Base-by-base conservation (phyloP, 2,329 filamentous ascomycete genomes). In the Hypomyces rosellus region DNA sequence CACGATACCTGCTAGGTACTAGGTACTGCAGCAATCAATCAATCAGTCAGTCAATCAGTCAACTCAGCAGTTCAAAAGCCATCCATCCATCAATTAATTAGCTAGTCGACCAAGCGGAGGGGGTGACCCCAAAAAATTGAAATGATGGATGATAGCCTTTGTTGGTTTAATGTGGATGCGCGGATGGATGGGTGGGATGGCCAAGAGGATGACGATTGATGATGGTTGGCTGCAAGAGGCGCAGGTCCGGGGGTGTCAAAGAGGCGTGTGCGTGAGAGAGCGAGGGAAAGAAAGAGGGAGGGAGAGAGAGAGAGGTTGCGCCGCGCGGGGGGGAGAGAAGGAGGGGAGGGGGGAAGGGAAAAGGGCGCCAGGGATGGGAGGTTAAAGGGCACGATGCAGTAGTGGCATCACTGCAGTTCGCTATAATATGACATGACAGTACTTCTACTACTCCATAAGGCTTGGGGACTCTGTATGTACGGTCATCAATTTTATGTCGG, bases 181-280 rank as follows among this genome's bases (percentile, higher is more conserved):
- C 57, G 56, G 56, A 60, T 61, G 54, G 61, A 59, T 7, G 25
- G 25, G 9, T 30, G 9, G 50, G 37, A 50, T 47, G 45, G 25
- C 9, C 45, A 49, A 53, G 49, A 59, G 57, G 62, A 65, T 66
- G 62, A 64, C 63, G 64, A 59, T 54, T 57, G 53, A 59, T 63
- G 62, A 62, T 65, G 64, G 64, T 65, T 65, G 64, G 64, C 56
- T 59, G 57, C 55, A 52, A 64, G 25, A 63, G 62, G 58, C 63
- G 60, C 63, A 34, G 49, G 36, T 38, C 16, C 16, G 36, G 36
- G 36, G 8, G 36, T 38, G 14, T 43, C 20, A 25, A 43, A 18
- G 40, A 18, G 40, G 49, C 34, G 40, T 22, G 25, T 45, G 49
- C 13, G 45, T 37, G 38, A 33, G 12, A 14, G 12, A 36, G 14